phyloP scores from a whole-genome alignment of 768 basidiomycete species.

The Rhizopogon vinicolor region DNA sequence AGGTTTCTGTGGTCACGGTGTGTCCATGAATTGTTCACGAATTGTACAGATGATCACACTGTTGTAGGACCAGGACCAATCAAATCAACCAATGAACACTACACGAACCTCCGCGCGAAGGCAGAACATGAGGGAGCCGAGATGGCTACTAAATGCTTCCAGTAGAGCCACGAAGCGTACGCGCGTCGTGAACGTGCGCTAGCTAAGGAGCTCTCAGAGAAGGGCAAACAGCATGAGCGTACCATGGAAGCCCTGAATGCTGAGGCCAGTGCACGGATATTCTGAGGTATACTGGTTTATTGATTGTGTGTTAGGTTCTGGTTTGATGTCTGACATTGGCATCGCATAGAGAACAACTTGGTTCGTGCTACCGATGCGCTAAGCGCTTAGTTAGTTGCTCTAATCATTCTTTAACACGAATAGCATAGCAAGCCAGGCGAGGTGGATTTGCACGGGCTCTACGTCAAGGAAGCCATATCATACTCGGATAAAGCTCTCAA shows the following conservation, averaged over 20 bases:
- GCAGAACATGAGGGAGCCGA: conserved; percentile 77
- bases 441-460: conserved; percentile 87
- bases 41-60: too few relatives aligned
- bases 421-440: conserved; percentile 69
- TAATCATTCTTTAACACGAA: not conserved
- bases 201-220: conserved; percentile 76
- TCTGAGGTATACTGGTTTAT: conserved; percentile 45
- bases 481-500: conserved; percentile 68
- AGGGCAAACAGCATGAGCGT: conserved; percentile 78
- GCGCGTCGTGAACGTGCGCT: conserved; percentile 61
- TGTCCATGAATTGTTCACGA: too few relatives aligned
- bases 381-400: not conserved
- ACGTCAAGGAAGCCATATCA: conserved; percentile 87
- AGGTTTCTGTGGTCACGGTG: too few relatives aligned
- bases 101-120: conserved; percentile 61
- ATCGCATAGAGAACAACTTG: conserved; percentile 66
- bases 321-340: not conserved
- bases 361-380: conserved; percentile 25
- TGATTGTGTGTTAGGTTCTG: not conserved
- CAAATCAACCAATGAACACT: conserved; percentile 68
- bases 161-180: conserved; percentile 74
- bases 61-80: conserved; percentile 47
- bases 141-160: conserved; percentile 64
- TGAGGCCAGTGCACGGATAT: conserved; percentile 87
- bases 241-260: conserved; percentile 77